Base-by-base conservation (phyloP, 495 filamentous ascomycete species). In the Annulohypoxylon maeteangense region DNA sequence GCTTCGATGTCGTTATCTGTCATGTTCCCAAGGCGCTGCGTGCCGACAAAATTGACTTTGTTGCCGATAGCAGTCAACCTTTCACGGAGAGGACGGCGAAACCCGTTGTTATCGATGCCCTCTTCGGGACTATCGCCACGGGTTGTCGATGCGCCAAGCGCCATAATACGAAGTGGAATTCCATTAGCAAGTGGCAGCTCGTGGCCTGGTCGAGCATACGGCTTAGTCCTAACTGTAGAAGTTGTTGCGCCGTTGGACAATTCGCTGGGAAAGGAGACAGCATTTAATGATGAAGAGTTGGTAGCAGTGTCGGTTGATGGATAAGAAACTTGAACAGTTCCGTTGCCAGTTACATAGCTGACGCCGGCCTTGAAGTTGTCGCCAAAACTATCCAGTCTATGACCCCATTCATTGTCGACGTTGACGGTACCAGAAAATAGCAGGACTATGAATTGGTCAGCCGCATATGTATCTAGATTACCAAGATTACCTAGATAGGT, bases 1-100 rank as follows among this genome's bases (percentile, higher is more conserved):
- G 78, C 79, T 38, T 81, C 79, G 45, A 79, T 76, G 38, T 79
- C 69, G 57, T 81, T 80, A 59, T 79, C 75, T 11, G 71, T 71
- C 76, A 81, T 81, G 50, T 78, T 75, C 54, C 79, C 79, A 38
- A 73, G 67, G 3, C 71, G 71, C 18, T 76, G 79, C 1, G 75
- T 78, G 16, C 79, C 79, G 18, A 81, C 79, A 60, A 75, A 78
- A 60, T 76, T 74, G 51, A 78, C 74, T 38, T 73, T 70, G 31
- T 78, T 71, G 5, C 76, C 76, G 62, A 75, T 71, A 14, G 62
- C 29, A 12, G 58, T 75, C 18, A 78, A 65, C 36, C 55, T 73
- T 40, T 76, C 76, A 7, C 74, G 67, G 7, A 79, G 71, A 36
- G 72, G 70, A 1, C 72, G 72, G n/a, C 77, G 75, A 59, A 77